These are phyloP conservation scores for Aspergillus udagawae DNA, from an alignment of 2,329 filamentous ascomycete genomes.

Conservation along the genomic window DNA sequence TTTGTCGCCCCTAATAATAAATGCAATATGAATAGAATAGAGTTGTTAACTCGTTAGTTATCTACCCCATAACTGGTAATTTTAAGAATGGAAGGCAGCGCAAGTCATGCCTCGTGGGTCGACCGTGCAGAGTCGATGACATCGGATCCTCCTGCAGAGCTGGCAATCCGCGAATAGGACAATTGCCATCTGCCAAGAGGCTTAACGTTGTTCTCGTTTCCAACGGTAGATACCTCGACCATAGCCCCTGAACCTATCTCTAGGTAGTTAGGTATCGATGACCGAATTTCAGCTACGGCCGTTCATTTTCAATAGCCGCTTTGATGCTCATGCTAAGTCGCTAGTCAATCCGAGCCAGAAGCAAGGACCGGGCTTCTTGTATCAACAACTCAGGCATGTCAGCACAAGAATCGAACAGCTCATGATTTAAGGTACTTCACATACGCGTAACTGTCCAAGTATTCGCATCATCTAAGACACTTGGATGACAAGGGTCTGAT, in stretches of 20 bases:
- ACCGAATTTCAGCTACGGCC: background rate
- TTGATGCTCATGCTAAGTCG: no score
- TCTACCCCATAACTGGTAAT: background rate
- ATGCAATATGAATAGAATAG: background rate
- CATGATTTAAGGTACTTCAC: background rate
- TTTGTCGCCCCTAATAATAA: background rate
- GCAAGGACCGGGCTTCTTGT: no score
- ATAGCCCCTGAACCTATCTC: conserved; percentile 1
- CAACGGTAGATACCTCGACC: conserved; percentile 13
- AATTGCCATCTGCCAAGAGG: conserved; percentile 50
- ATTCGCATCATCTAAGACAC: background rate
- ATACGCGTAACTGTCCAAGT: background rate
- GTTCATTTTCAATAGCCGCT: background rate
- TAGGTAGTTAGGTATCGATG: background rate
- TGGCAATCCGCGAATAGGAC: conserved; percentile 43
- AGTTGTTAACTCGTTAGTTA: background rate
- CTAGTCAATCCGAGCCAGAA: no score
- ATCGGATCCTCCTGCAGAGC: conserved; percentile 24
- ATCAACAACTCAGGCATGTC: no score
- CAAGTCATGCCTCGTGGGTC: conserved; percentile 21
- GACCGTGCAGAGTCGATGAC: conserved; percentile 31
- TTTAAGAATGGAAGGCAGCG: conserved; percentile 5
- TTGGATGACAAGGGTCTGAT: background rate
- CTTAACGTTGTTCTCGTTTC: conserved; percentile 5
- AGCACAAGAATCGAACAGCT: no score